Percentiles rank a stretch among this genome's conserved stretches.
Conservation (phyloP, 2,329 filamentous ascomycete genomes). For the Blastomyces gilchristii region DNA sequence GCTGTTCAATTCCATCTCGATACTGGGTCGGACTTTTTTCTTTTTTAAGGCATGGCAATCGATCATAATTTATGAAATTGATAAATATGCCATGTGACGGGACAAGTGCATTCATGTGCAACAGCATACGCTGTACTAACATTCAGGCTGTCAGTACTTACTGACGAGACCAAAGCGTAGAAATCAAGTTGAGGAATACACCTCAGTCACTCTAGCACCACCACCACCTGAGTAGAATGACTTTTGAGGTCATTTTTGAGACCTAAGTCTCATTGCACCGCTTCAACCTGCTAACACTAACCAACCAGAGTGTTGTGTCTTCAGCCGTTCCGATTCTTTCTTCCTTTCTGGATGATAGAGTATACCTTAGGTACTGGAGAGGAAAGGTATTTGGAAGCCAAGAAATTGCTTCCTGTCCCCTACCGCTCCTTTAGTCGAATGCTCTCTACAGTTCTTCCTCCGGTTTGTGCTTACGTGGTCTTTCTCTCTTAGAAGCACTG, state of each 20-base stretch:
- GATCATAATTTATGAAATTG: conserved; percentile 4
- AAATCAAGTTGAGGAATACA: neutral
- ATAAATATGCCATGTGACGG: conserved; percentile 6
- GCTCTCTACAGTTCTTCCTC: neutral
- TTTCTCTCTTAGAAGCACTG: neutral
- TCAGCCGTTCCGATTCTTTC: neutral
- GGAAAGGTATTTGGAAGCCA: neutral
- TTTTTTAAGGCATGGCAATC: conserved; percentile 3
- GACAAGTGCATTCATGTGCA: conserved; percentile 3
- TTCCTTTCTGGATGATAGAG: neutral
- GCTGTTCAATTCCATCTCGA: neutral
- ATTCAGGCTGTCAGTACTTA: conserved; percentile 3
- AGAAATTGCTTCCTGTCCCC: conserved; percentile 1
- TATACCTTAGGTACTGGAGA: neutral
- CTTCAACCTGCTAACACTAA: neutral
- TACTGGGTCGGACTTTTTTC: neutral
- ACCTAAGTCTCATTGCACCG: neutral
- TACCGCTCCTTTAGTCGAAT: neutral
- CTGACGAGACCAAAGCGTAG: neutral
- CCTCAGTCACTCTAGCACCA: neutral
- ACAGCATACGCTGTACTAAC: conserved; percentile 4
- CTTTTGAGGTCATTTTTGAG: neutral
- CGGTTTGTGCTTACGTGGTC: neutral
- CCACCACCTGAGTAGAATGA: neutral
- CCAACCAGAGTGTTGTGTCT: neutral